Percentiles rank a stretch among this genome's conserved stretches.
Conservation (phyloP, 306 rosid genomes). For the Quercus cerris region DNA sequence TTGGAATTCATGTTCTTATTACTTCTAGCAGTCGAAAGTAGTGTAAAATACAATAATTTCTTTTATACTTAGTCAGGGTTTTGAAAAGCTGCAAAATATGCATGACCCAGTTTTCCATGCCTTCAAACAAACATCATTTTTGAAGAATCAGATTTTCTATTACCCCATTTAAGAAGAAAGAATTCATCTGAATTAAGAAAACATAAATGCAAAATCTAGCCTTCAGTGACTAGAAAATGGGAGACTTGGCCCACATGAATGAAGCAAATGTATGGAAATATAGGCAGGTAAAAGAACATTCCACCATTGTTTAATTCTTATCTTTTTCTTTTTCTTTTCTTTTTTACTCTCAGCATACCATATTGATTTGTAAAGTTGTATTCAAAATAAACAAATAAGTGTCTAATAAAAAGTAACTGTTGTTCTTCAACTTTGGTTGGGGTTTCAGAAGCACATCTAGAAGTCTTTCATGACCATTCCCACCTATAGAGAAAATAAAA, state of each 20-base stretch:
- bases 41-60: not conserved
- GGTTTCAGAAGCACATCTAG: not conserved
- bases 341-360: not conserved
- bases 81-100: not conserved
- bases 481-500: not conserved
- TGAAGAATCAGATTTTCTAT: not conserved
- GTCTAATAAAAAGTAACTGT: not conserved
- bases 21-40: not conserved
- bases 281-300: not conserved
- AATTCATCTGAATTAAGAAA: not conserved
- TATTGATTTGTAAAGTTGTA: not conserved
- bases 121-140: not conserved
- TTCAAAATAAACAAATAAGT: not conserved
- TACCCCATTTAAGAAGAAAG: not conserved
- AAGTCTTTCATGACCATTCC: not conserved
- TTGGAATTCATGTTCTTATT: too few relatives aligned
- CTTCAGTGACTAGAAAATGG: not conserved
- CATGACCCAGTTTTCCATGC: not conserved
- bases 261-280: not conserved
- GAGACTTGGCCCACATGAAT: not conserved
- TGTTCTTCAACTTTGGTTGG: not conserved
- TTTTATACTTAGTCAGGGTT: not conserved
- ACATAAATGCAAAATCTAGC: not conserved
- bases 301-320: not conserved
- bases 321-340: not conserved